phyloP scores from a whole-genome alignment of 1,284 basidiomycete genomes.

The Calocybe gambosa region DNA sequence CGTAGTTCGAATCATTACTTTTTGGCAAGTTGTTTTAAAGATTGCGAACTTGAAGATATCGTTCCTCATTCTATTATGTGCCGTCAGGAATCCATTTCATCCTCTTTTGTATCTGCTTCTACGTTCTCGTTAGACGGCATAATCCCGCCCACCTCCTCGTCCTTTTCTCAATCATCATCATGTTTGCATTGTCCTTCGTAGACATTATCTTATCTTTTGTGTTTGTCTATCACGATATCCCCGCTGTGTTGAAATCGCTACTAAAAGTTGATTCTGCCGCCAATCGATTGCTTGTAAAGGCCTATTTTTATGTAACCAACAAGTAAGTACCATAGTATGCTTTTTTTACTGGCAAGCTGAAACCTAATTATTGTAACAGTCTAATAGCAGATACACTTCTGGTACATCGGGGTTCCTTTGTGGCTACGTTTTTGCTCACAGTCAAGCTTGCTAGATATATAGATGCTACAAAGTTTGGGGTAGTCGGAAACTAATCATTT shows the following conservation, averaged over 20 bases:
- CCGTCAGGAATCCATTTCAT: constrained; percentile 16
- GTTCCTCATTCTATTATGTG: neutral
- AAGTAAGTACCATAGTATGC: constrained; percentile 16
- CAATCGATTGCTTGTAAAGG: constrained; percentile 14
- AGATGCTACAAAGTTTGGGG: constrained; percentile 24
- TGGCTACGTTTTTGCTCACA: neutral
- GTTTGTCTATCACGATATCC: constrained; percentile 17
- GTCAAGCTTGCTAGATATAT: constrained; percentile 16
- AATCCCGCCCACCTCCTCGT: constrained; percentile 13
- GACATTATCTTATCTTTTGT: constrained; percentile 22
- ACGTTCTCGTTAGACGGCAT: constrained; percentile 10
- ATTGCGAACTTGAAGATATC: neutral
- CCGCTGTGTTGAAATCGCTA: constrained; percentile 9
- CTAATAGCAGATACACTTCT: constrained; percentile 20
- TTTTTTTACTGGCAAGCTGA: neutral
- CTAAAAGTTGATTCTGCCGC: neutral
- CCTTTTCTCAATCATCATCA: constrained; percentile 15
- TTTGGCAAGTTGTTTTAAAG: constrained; percentile 5
- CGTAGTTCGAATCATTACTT: constrained; percentile 8
- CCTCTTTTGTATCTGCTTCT: constrained; percentile 17
- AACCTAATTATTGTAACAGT: constrained; percentile 6
- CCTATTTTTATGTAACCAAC: constrained; percentile 20
- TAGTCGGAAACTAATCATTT: constrained; percentile 15
- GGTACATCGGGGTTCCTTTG: too few species aligned
- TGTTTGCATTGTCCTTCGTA: constrained; percentile 21